These are phyloP conservation scores for Epichloe coenophiala DNA, from an alignment of 2,329 filamentous ascomycete genomes.

Conservation along the genomic window DNA sequence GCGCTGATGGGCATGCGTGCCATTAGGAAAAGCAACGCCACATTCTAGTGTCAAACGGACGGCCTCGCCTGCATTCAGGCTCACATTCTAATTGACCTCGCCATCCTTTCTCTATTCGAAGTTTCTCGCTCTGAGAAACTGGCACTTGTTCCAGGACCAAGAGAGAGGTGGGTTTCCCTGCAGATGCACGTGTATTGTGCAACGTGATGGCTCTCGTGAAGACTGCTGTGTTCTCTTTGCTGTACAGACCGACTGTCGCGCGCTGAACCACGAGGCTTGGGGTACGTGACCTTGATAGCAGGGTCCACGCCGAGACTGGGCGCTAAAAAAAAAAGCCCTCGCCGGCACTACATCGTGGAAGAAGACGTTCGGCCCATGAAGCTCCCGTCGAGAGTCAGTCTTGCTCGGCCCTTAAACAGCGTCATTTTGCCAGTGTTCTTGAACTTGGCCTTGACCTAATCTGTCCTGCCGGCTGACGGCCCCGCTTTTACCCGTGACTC, in stretches of 20 bases:
- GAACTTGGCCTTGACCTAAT: conserved; percentile 30
- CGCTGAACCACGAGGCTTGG: conserved; percentile 32
- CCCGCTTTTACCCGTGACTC: neutral
- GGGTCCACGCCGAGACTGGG: conserved; percentile 44
- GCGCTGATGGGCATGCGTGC: no score
- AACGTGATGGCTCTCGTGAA: conserved; percentile 34
- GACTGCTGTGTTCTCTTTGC: conserved; percentile 32
- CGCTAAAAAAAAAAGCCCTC: conserved; percentile 27
- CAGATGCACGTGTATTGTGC: conserved; percentile 29
- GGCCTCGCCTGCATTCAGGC: conserved; percentile 37
- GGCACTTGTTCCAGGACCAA: conserved; percentile 43
- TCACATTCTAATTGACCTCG: conserved; percentile 42
- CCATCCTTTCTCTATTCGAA: conserved; percentile 39
- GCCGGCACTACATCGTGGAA: conserved; percentile 39
- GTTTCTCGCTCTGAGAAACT: conserved; percentile 40
- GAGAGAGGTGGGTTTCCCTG: conserved; percentile 26
- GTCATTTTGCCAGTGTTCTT: conserved; percentile 39
- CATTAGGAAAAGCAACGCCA: no score
- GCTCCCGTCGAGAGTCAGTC: conserved; percentile 42
- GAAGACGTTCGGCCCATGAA: conserved; percentile 35
- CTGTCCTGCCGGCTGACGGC: neutral
- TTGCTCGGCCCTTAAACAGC: conserved; percentile 35
- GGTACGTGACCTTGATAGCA: conserved; percentile 37
- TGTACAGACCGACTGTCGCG: conserved; percentile 33
- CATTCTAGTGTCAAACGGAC: conserved; percentile 19